Conservation (phyloP, 192 early-diverging fungal genomes). For the Entomortierella parvispora region DNA sequence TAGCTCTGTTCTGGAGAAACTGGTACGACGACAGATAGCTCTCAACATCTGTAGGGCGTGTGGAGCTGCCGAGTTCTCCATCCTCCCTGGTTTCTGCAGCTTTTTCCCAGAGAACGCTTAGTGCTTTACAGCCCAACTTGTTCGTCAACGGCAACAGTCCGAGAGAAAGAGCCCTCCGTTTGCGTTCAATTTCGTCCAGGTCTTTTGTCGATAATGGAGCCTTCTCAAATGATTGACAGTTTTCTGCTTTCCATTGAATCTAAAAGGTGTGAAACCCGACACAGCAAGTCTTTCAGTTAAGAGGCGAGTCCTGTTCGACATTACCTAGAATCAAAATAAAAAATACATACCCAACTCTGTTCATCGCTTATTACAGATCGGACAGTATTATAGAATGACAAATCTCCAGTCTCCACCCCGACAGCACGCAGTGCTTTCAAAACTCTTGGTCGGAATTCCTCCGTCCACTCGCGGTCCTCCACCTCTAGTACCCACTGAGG, state of each 20-base stretch:
- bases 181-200: constrained; percentile 31
- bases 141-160: constrained; percentile 21
- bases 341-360: constrained; percentile 68
- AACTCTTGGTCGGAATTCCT: constrained; percentile 56
- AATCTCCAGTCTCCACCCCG: constrained; percentile 63
- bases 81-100: neutral
- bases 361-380: constrained; percentile 78
- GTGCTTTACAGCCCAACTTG: too few species aligned
- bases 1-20: too few species aligned
- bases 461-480: constrained; percentile 64
- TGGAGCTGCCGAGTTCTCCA: neutral
- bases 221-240: constrained; percentile 79
- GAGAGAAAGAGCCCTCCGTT: constrained; percentile 49
- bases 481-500: constrained; percentile 52
- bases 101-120: too few species aligned
- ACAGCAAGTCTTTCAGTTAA: too few species aligned
- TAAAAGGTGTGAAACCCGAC: constrained; percentile 24
- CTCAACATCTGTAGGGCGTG: neutral
- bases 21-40: too few species aligned
- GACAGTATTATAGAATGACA: constrained; percentile 71
- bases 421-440: constrained; percentile 61
- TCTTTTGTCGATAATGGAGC: constrained; percentile 52
- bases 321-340: too few species aligned
- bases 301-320: too few species aligned
- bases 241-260: constrained; percentile 84